Evolutionary conservation across 345 rosid genomes (phyloP), one percentile per base, ranked within the genome.

Genomic region (Raphanus raphanistrum): DNA sequence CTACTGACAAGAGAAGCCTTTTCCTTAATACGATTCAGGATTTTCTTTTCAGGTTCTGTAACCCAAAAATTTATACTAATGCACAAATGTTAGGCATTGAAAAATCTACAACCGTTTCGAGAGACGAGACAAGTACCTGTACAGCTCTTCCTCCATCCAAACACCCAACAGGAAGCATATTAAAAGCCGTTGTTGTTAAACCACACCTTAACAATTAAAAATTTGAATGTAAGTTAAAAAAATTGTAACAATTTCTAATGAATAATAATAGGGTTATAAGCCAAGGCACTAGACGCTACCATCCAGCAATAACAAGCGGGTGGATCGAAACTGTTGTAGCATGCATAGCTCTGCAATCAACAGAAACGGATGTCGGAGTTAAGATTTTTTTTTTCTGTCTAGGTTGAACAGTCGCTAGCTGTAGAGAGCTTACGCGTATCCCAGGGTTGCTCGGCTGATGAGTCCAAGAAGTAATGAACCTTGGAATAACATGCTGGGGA

Each of bases 121-220:
- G 27, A 38, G 4, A 33, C 13, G 52, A 74, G 54, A 66, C 32
- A 12, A 60, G 68, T 80, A 94, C 98, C 97, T 94, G 97, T 57
- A 90, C 86, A 57, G 97, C 95, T 84, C 97, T 89, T 84, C 98
- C 98, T 64, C 98, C 98, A 81, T 94, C 98, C 50, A 94, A 90
- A 82, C 97, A 88, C 36, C 98, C 97, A 71, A 90, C 95, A 4
- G 97, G 98, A 74, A 94, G 97, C 96, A 92, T 79, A 87, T 94
- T 94, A 77, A 94, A 88, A 71, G 97, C 97, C 33, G 97, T 86
- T 29, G 92, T 90, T 50, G 97, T 92, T 82, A 94, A 88, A 76
- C 98, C 98, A 84, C 98, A 94, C 98, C 97, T 94, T 38, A 84
- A 31, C 67, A 79, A 41, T 35, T 66, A 36, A 38, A 66, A 74